A percentile compares a stretch with the other conserved stretches of the same genome.
Evolutionary conservation across 192 early-diverging fungal genomes (phyloP).

Genomic region (Entomortierella lignicola): DNA sequence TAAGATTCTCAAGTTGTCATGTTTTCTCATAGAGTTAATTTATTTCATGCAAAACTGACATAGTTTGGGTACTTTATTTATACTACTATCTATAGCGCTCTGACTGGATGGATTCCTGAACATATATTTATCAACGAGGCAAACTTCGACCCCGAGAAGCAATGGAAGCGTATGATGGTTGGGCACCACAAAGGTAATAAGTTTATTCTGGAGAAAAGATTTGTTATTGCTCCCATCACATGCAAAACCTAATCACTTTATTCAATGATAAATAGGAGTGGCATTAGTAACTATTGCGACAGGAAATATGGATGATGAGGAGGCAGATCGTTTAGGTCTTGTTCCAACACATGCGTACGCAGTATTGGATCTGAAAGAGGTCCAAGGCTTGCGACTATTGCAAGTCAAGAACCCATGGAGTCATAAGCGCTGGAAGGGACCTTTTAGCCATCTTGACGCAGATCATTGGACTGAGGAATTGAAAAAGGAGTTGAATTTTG

Average conservation of each 20-base stretch:
- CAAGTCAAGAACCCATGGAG: conserved; percentile 96
- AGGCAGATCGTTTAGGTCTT: conserved; percentile 75
- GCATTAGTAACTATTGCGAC: conserved; percentile 88
- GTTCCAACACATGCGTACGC: conserved; percentile 94
- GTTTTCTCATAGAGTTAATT: neutral
- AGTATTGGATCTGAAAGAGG: conserved; percentile 71
- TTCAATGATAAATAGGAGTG: conserved; percentile 58
- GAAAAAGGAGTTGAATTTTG: conserved; percentile 75
- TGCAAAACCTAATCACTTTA: neutral
- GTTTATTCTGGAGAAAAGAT: neutral
- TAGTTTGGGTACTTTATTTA: neutral
- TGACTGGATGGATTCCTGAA: conserved; percentile 97
- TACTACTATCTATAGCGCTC: conserved; percentile 55
- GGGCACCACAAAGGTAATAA: conserved; percentile 70
- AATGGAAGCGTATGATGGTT: conserved; percentile 79
- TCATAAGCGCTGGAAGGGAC: conserved; percentile 87
- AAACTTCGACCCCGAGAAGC: conserved; percentile 70
- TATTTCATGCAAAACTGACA: neutral
- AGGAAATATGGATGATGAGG: conserved; percentile 75
- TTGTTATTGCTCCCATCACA: neutral
- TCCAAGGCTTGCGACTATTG: conserved; percentile 72
- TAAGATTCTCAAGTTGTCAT: conserved; percentile 24
- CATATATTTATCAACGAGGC: conserved; percentile 86
- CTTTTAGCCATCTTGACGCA: conserved; percentile 73
- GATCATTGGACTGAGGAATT: conserved; percentile 78